These are phyloP conservation scores for Vitis amurensis DNA, from an alignment of 164 flowering plant species.

Conservation along the genomic window DNA sequence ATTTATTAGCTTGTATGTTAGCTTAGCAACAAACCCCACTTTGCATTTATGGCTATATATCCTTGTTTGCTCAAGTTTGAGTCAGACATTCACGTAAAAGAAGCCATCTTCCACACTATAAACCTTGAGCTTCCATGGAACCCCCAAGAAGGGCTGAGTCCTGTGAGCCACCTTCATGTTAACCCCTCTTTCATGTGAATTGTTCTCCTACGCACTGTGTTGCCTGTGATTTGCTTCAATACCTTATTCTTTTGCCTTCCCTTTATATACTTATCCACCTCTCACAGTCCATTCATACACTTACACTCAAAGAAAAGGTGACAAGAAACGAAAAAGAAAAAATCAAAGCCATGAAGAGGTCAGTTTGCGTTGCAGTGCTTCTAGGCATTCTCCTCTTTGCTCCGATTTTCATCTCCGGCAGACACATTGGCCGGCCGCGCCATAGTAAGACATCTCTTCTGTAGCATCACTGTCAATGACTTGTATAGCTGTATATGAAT, in stretches of 20 bases:
- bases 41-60: constrained; percentile 18
- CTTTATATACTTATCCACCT: constrained; percentile 10
- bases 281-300: neutral
- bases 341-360: constrained; percentile 25
- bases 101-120: constrained; percentile 14
- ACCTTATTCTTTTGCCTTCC: constrained; percentile 5
- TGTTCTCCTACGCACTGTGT: constrained; percentile 10
- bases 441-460: constrained; percentile 21
- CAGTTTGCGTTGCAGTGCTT: constrained; percentile 14
- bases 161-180: constrained; percentile 20
- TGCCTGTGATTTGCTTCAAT: constrained; percentile 54
- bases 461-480: neutral
- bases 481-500: no score
- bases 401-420: constrained; percentile 24
- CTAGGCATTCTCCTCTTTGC: constrained; percentile 22
- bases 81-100: constrained; percentile 39
- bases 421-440: constrained; percentile 24
- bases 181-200: constrained; percentile 36
- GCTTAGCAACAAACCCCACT: neutral
- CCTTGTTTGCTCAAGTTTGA: neutral
- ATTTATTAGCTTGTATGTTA: constrained; percentile 2
- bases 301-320: neutral
- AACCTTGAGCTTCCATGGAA: constrained; percentile 7
- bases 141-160: constrained; percentile 6
- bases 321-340: neutral